Evolutionary conservation across 164 flowering plant genomes (phyloP).

Genomic region (Sedum album): DNA sequence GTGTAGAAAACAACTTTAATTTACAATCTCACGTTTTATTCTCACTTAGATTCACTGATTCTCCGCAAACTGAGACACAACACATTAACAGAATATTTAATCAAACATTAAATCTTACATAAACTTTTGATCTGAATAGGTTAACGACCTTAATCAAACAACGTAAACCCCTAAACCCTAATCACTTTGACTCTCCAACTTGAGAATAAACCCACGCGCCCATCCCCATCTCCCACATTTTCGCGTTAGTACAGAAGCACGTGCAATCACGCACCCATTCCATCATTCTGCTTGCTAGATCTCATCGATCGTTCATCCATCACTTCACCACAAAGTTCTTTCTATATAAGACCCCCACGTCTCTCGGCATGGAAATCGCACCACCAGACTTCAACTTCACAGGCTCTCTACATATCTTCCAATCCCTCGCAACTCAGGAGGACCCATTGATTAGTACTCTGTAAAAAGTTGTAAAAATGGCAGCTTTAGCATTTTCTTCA

Average conservation of each 20-base stretch:
- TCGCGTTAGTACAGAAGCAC: not conserved
- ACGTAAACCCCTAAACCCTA: too few species aligned
- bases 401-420: not conserved
- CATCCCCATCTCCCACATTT: not conserved
- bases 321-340: not conserved
- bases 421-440: not conserved
- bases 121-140: too few species aligned
- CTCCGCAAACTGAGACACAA: too few species aligned
- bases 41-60: too few species aligned
- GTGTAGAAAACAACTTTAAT: too few species aligned
- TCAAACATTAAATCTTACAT: too few species aligned
- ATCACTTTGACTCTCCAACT: not conserved
- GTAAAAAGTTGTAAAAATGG: constrained; percentile 27
- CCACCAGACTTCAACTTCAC: not conserved
- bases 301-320: not conserved
- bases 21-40: too few species aligned
- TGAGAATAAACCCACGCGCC: not conserved
- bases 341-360: not conserved
- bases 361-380: constrained; percentile 4
- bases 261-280: not conserved
- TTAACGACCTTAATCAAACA: too few species aligned
- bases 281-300: not conserved
- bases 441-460: not conserved
- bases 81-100: too few species aligned
- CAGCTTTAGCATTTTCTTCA: constrained; percentile 20